Percentiles rank a stretch among this genome's conserved stretches.
Evolutionary conservation across 2,329 filamentous ascomycete genomes (phyloP).

Genomic region (Sporothrix inflata): DNA sequence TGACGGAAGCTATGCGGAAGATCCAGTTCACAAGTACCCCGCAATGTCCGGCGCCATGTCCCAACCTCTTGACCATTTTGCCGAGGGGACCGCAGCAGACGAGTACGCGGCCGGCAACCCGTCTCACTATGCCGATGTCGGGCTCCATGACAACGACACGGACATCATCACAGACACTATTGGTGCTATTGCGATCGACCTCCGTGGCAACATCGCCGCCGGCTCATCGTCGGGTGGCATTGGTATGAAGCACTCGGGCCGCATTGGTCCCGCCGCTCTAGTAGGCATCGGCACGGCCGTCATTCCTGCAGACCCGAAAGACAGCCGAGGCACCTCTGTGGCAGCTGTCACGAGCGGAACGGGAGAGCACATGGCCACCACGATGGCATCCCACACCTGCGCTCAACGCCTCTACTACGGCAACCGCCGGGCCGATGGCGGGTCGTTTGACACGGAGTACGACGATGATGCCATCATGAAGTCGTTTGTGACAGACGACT

Average conservation of each 20-base stretch:
- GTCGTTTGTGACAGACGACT: slow-evolving; percentile 82
- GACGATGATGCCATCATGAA: slow-evolving; percentile 78
- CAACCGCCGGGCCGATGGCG: slow-evolving; percentile 62
- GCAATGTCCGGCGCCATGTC: background rate
- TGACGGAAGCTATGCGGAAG: slow-evolving; percentile 29
- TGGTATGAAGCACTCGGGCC: slow-evolving; percentile 94
- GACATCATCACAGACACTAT: slow-evolving; percentile 87
- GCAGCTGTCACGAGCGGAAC: slow-evolving; percentile 91
- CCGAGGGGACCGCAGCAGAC: slow-evolving; percentile 3
- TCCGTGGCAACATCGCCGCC: slow-evolving; percentile 83
- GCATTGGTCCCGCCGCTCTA: slow-evolving; percentile 88
- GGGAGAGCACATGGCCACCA: slow-evolving; percentile 97
- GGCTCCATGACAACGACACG: slow-evolving; percentile 28
- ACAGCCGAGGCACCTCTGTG: slow-evolving; percentile 70
- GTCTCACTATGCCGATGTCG: background rate
- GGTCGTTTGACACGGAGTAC: slow-evolving; percentile 65
- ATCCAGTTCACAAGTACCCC: background rate
- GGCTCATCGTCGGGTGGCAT: slow-evolving; percentile 97
- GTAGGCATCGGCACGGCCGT: slow-evolving; percentile 90
- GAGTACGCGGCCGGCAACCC: background rate
- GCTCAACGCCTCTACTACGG: slow-evolving; percentile 81
- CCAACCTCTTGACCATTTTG: background rate
- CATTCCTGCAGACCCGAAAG: slow-evolving; percentile 73
- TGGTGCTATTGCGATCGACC: slow-evolving; percentile 91
- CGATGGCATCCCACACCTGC: slow-evolving; percentile 84